These are phyloP conservation scores for Balamuthia mandrillaris DNA, from an alignment of 208 protist species.

Conservation along the genomic window DNA sequence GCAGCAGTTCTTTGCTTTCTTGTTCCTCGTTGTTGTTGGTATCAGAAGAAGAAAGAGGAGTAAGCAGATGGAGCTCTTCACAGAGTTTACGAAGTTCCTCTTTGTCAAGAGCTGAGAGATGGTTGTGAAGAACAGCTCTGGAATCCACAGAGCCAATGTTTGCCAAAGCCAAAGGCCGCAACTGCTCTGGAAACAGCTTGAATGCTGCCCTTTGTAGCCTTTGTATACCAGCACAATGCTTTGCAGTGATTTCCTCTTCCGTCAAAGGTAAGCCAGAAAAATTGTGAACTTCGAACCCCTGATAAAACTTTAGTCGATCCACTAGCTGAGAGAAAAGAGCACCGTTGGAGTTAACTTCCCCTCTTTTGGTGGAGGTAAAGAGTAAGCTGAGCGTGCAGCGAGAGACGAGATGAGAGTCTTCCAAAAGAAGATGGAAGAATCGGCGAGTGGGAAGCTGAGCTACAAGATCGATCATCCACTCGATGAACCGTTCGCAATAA, in stretches of 20 bases:
- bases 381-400: slow-evolving; percentile 18
- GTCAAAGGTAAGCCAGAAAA: slow-evolving; percentile 68
- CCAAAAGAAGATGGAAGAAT: slow-evolving; percentile 75
- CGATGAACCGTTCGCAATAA: slow-evolving; percentile 55
- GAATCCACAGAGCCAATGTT: slow-evolving; percentile 51
- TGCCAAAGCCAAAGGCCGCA: slow-evolving; percentile 63
- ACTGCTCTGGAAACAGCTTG: slow-evolving; percentile 45
- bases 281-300: slow-evolving; percentile 78
- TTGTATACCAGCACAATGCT: slow-evolving; percentile 46
- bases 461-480: slow-evolving; percentile 15
- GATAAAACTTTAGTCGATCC: slow-evolving; percentile 70
- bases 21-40: background rate
- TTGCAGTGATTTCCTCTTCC: slow-evolving; percentile 42
- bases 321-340: slow-evolving; percentile 68
- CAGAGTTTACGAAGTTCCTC: slow-evolving; percentile 41
- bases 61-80: slow-evolving; percentile 15
- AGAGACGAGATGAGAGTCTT: slow-evolving; percentile 68
- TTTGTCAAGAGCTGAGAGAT: slow-evolving; percentile 32
- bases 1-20: slow-evolving; percentile 36
- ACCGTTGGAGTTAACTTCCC: background rate
- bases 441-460: slow-evolving; percentile 76
- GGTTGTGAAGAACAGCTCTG: background rate
- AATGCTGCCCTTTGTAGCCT: slow-evolving; percentile 70
- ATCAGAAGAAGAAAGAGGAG: background rate
- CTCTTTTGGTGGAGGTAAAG: background rate